Base-by-base conservation (phyloP, 352 stramenopile species). In the Globisporangium orthogonon region DNA sequence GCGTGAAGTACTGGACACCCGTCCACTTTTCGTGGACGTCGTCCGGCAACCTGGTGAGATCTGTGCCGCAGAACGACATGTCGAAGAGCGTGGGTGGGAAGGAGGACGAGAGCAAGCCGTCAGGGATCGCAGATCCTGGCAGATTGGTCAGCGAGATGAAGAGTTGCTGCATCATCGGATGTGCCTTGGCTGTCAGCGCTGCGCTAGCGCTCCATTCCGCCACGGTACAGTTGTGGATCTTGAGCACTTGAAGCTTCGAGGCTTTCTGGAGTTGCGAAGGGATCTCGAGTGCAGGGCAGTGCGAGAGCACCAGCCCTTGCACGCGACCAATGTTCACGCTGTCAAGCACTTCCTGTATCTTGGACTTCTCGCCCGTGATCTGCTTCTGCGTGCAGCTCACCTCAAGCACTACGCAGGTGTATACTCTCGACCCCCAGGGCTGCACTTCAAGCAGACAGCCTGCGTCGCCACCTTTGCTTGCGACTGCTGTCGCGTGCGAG, bases 111-210 rank as follows among this genome's bases (percentile, higher is more conserved):
- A 35, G 23, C n/a, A 63, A 29, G 2, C 65, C 62, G 4, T 7
- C 29, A 0, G 57, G 51, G 18, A 69, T 44, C 7, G 29, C 49
- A 17, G 43, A 48, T 7, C 29, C 29, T 1, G 56, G 50, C 56
- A 72, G 48, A 48, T 73, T 68, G 7, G 44, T 65, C 3, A 72
- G 50, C 14, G 33, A 48, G 13, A 71, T 18, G 33, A 70, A 65
- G 17, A 70, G 46, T 1, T 64, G 43, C 5, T 54, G 40, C 10
- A 73, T 46, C 3, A 30, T 4, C 1, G 50, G 17, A 28, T 60
- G 54, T 28, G 50, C 31, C 9, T n/a, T n/a, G n/a, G 17, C 14
- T 0, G 57, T 63, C 9, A 71, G 28, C 17, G 52, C 52, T 10
- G 61, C 57, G 7, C 58, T 41, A 0, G 9, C 23, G 7, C 23